Evolutionary conservation across 805 yeast species (phyloP).

Genomic region (Monosporozyma aerobia): DNA sequence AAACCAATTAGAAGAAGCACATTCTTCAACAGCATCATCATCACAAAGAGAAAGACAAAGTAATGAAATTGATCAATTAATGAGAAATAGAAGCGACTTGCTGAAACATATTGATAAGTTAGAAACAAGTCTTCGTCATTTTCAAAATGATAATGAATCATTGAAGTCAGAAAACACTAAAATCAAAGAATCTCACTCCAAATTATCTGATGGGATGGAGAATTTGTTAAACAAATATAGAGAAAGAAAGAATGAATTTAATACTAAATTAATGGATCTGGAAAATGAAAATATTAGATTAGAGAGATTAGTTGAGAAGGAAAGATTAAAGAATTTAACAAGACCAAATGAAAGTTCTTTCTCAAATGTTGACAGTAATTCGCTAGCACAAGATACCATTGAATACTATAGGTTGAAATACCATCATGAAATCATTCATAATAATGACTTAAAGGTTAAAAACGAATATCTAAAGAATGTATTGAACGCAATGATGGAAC

Average conservation of each 20-base stretch:
- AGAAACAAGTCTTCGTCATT: not conserved
- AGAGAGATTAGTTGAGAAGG: constrained; percentile 8
- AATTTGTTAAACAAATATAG: constrained; percentile 10
- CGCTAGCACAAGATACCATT: constrained; percentile 10
- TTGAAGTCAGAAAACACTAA: constrained; percentile 2
- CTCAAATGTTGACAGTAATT: constrained; percentile 1
- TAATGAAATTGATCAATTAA: constrained; percentile 1
- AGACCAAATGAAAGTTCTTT: not conserved
- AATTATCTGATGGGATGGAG: constrained; percentile 1
- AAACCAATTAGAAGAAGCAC: constrained; percentile 1
- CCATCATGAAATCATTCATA: constrained; percentile 24
- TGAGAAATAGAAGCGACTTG: not conserved
- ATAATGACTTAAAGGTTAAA: constrained; percentile 25
- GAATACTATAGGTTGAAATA: constrained; percentile 27
- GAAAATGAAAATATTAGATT: constrained; percentile 22
- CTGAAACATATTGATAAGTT: not conserved
- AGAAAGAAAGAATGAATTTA: constrained; percentile 15
- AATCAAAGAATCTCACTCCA: constrained; percentile 3
- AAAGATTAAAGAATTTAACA: constrained; percentile 1
- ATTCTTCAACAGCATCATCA: not conserved
- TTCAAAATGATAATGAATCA: not conserved
- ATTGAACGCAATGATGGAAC: constrained; percentile 23
- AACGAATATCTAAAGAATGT: constrained; percentile 27
- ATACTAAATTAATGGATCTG: constrained; percentile 16
- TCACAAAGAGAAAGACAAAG: not conserved